Conservation (phyloP, 352 stramenopile species). For the Phytopythium helicoides region DNA sequence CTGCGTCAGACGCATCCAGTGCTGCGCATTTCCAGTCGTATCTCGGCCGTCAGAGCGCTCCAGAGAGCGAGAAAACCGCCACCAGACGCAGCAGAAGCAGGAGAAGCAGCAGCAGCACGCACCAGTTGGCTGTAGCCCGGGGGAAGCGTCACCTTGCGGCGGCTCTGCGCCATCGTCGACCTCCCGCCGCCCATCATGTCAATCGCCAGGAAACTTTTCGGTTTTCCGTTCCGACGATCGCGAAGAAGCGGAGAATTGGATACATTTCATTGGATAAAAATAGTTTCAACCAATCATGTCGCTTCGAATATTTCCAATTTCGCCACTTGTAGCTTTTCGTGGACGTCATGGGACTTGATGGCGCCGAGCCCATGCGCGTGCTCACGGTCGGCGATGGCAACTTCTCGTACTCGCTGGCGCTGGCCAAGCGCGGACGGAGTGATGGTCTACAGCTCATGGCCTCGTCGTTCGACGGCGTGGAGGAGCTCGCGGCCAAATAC, state of each 20-base stretch:
- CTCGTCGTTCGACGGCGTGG: conserved; percentile 64
- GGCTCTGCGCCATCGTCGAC: conserved; percentile 58
- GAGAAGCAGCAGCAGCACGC: conserved; percentile 4
- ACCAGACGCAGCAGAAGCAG: not conserved
- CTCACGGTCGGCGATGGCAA: conserved; percentile 93
- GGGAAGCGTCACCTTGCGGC: conserved; percentile 78
- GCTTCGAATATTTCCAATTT: too few species aligned
- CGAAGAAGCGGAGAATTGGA: too few species aligned
- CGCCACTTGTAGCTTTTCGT: too few species aligned
- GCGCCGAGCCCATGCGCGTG: conserved; percentile 23
- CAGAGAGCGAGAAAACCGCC: too few species aligned
- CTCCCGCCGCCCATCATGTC: conserved; percentile 46
- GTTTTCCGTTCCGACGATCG: conserved; percentile 1
- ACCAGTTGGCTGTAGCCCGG: conserved; percentile 92
- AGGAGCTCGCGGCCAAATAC: conserved; percentile 67
- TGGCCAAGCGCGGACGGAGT: conserved; percentile 28
- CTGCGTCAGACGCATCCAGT: conserved; percentile 92
- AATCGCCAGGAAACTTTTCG: not conserved
- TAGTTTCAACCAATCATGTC: too few species aligned
- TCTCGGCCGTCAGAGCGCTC: too few species aligned
- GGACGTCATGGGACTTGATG: not conserved
- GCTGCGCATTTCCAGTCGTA: conserved; percentile 22
- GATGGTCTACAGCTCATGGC: conserved; percentile 20
- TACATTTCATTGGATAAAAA: too few species aligned
- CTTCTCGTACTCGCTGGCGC: conserved; percentile 89